Evolutionary conservation across 2,329 filamentous ascomycete species (phyloP).

Genomic region (Fusarium devonianum): DNA sequence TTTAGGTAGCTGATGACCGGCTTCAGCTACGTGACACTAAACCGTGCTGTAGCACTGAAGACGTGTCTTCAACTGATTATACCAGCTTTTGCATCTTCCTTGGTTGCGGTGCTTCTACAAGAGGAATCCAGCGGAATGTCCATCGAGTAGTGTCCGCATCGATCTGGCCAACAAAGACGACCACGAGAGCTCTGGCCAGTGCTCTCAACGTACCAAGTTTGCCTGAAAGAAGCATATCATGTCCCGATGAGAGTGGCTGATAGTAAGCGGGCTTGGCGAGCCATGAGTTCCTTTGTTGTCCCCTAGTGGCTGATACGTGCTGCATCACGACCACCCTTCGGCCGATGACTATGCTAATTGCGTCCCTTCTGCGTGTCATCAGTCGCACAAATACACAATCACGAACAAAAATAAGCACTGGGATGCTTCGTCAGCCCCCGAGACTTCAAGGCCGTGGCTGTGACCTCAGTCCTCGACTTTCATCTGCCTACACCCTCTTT

Average conservation of each 20-base stretch:
- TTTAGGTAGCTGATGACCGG: too few relatives aligned
- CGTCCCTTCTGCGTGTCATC: constrained; percentile 18
- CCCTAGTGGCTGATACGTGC: constrained; percentile 8
- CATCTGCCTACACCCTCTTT: constrained; percentile 30
- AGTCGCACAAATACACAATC: constrained; percentile 16
- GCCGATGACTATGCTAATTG: constrained; percentile 9
- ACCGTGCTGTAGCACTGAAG: not conserved
- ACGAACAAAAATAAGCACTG: constrained; percentile 11
- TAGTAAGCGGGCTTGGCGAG: not conserved
- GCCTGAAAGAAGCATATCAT: not conserved
- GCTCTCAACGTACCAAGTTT: not conserved
- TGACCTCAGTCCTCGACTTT: constrained; percentile 22
- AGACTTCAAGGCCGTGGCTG: constrained; percentile 2
- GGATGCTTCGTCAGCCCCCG: constrained; percentile 29
- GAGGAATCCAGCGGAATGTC: not conserved
- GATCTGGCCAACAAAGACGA: not conserved
- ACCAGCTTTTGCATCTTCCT: too few relatives aligned
- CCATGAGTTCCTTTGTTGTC: constrained; percentile 25
- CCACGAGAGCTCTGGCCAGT: not conserved
- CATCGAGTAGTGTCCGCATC: not conserved
- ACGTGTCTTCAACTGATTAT: not conserved
- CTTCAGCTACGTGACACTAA: not conserved
- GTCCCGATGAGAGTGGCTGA: constrained; percentile 1
- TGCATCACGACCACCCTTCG: constrained; percentile 27
- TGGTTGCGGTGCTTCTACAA: too few relatives aligned